Evolutionary conservation across 2,329 filamentous ascomycete species (phyloP).

Genomic region (Calonectria fujianensis): DNA sequence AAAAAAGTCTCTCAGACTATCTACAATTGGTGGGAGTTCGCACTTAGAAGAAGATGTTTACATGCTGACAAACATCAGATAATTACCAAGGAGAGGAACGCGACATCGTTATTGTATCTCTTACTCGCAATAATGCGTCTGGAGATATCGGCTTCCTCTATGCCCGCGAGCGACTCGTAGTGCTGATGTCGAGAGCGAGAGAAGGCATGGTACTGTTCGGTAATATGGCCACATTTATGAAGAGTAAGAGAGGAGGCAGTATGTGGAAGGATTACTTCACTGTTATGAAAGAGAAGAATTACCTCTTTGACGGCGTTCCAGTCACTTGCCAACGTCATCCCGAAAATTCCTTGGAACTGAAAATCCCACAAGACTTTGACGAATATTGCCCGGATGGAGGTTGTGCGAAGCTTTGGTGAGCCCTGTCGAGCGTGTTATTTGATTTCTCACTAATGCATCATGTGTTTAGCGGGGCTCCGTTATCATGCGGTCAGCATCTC

Average conservation of each 20-base stretch:
- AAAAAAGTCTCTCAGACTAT: constrained; percentile 75
- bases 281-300: constrained; percentile 68
- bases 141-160: constrained; percentile 83
- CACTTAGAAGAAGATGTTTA: neutral
- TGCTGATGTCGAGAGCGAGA: constrained; percentile 80
- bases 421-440: neutral
- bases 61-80: constrained; percentile 65
- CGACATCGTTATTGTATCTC: constrained; percentile 80
- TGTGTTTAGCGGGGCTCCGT: constrained; percentile 63
- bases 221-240: constrained; percentile 80
- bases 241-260: constrained; percentile 63
- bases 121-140: constrained; percentile 79
- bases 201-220: constrained; percentile 81
- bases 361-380: constrained; percentile 75
- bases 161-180: constrained; percentile 80
- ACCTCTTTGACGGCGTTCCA: constrained; percentile 77
- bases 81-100: constrained; percentile 88
- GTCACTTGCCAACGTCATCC: constrained; percentile 78
- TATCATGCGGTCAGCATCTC: constrained; percentile 75
- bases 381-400: constrained; percentile 80
- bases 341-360: constrained; percentile 66
- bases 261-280: constrained; percentile 77
- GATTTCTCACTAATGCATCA: neutral
- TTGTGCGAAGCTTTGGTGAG: constrained; percentile 77
- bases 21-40: constrained; percentile 78